Evolutionary conservation across 805 yeast species (phyloP), one percentile per base, ranked within the genome.

Genomic region (Yamadazyma olivae): DNA sequence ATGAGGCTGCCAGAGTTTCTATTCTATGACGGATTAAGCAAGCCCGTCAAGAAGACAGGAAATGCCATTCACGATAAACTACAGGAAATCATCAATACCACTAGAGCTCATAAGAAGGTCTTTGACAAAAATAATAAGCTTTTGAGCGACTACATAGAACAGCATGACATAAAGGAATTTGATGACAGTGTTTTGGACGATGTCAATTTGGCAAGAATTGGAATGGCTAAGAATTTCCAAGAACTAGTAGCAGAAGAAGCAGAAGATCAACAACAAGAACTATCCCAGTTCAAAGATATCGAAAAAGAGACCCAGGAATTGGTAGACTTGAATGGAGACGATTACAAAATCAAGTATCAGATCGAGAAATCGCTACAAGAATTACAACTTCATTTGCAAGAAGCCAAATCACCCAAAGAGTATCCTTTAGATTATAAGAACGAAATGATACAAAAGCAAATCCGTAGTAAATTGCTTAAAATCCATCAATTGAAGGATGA

Each of bases 351-450:
- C 2, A 30, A 34, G 27, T 34, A 30, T 27, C 41, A 46, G 16
- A 38, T 64, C 18, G 63, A 57, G 30, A 51, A 48, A 33, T 40
- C 63, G 13, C 36, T 65, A 5, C 40, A 50, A 6, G 61, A 59
- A 33, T 43, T 64, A 17, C 46, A 51, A 4, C 12, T 49, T 16
- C 44, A 46, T 36, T 33, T 44, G 3, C 35, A 33, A 14, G 24
- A 31, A 14, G 22, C 30, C 13, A 19, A 10, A 6, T 8, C 29
- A 15, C 21, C 43, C 9, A 48, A 40, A 32, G 49, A 46, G 21
- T 43, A 59, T 16, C 63, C 63, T 17, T 49, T 67, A 19, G 70
- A 64, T 33, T 49, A 56, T 13, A 51, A 50, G 6, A 57, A 53
- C 19, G 58, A 54, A 17, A 34, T 43, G 8, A 37, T 63, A 30